phyloP scores from a whole-genome alignment of 2,329 filamentous ascomycete species.

The Calonectria pseudoreteaudii region DNA sequence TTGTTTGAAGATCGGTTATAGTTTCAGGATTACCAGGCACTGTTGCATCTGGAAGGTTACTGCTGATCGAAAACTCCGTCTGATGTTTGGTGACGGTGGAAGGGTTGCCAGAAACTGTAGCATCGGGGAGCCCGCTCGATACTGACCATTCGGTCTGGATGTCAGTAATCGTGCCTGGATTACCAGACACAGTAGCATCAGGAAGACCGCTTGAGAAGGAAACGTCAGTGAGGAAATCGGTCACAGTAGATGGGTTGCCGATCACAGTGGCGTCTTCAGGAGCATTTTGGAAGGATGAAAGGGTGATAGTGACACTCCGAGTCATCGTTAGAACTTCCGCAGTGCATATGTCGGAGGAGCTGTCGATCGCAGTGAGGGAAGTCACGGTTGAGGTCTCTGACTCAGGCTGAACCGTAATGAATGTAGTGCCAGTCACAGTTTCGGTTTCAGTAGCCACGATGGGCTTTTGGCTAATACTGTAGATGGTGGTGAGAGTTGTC shows the following conservation, averaged over 20 bases:
- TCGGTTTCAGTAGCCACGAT: constrained; percentile 35
- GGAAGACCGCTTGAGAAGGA: constrained; percentile 36
- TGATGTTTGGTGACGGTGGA: constrained; percentile 45
- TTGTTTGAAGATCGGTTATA: constrained; percentile 39
- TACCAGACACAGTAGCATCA: constrained; percentile 41
- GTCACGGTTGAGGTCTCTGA: constrained; percentile 36
- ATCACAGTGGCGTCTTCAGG: constrained; percentile 37
- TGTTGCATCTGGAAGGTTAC: constrained; percentile 47
- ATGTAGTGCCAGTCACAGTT: constrained; percentile 44
- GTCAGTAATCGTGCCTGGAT: constrained; percentile 43
- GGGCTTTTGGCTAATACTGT: constrained; percentile 41
- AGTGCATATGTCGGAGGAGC: constrained; percentile 37
- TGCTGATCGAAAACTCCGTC: constrained; percentile 43
- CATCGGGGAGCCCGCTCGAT: constrained; percentile 34
- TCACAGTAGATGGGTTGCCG: constrained; percentile 46
- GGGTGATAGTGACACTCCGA: constrained; percentile 44
- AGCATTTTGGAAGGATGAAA: constrained; percentile 40
- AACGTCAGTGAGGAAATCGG: constrained; percentile 35
- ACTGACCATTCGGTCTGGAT: constrained; percentile 40
- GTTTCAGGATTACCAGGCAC: constrained; percentile 48
- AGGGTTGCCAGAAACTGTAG: constrained; percentile 40
- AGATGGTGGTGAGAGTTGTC: constrained; percentile 49
- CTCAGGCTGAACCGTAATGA: constrained; percentile 42
- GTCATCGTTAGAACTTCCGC: constrained; percentile 39
- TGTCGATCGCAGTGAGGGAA: constrained; percentile 41